Percentiles rank a stretch among this genome's conserved stretches.
phyloP scores from a whole-genome alignment of 352 stramenopile genomes.

The Phytophthora rubi region DNA sequence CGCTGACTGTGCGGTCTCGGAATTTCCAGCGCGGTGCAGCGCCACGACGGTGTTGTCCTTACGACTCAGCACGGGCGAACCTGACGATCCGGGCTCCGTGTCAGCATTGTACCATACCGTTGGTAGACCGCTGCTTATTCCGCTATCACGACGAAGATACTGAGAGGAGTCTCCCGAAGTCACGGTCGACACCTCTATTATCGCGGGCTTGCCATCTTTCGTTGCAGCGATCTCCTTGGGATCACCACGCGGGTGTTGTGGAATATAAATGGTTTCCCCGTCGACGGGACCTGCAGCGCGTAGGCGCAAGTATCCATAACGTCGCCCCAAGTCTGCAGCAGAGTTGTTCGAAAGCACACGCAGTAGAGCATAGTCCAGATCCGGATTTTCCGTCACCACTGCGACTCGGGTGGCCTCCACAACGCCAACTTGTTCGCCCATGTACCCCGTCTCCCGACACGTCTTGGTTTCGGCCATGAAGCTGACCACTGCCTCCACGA shows the following conservation, averaged over 20 bases:
- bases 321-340: slow-evolving; percentile 36
- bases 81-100: slow-evolving; percentile 70
- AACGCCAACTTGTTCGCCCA: slow-evolving; percentile 44
- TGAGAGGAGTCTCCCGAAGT: slow-evolving; percentile 6
- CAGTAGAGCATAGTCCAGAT: slow-evolving; percentile 69
- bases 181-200: slow-evolving; percentile 39
- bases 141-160: slow-evolving; percentile 17
- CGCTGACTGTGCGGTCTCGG: slow-evolving; percentile 45
- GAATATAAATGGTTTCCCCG: slow-evolving; percentile 67
- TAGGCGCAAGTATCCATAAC: slow-evolving; percentile 60
- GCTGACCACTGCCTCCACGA: slow-evolving; percentile 43
- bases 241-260: slow-evolving; percentile 67
- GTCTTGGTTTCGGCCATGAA: slow-evolving; percentile 68
- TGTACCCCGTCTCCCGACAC: slow-evolving; percentile 40
- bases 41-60: slow-evolving; percentile 72
- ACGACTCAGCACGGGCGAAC: slow-evolving; percentile 63
- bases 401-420: slow-evolving; percentile 50
- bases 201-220: slow-evolving; percentile 50
- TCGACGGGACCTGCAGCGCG: slow-evolving; percentile 49
- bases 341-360: slow-evolving; percentile 45
- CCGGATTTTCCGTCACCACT: slow-evolving; percentile 47
- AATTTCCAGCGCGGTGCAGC: slow-evolving; percentile 61
- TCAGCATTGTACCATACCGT: slow-evolving; percentile 75
- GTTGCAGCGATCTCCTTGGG: slow-evolving; percentile 61
- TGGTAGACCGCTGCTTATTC: slow-evolving; percentile 28